phyloP scores from a whole-genome alignment of 495 filamentous ascomycete genomes.

The Neurospora sublineolata region DNA sequence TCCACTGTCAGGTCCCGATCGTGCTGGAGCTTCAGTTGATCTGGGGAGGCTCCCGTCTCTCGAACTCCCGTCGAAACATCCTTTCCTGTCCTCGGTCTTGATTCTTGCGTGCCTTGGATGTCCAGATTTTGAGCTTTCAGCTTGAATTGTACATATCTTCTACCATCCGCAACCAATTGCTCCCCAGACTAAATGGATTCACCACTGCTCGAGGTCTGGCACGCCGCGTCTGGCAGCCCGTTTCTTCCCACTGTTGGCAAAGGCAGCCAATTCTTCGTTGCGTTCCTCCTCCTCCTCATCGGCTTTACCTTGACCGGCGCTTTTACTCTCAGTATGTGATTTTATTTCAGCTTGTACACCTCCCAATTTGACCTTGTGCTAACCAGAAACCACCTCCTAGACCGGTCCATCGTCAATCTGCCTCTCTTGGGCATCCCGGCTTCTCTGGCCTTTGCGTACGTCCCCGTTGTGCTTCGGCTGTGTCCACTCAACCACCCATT shows the following conservation, averaged over 20 bases:
- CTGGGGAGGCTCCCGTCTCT: not conserved
- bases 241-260: slow-evolving; percentile 75
- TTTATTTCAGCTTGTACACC: not conserved
- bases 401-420: slow-evolving; percentile 73
- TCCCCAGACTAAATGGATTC: slow-evolving; percentile 41
- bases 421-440: slow-evolving; percentile 76
- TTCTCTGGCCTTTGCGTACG: slow-evolving; percentile 80
- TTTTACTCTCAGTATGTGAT: slow-evolving; percentile 69
- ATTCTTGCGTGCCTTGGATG: not conserved
- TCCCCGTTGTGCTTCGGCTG: slow-evolving; percentile 8
- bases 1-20: not conserved
- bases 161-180: not conserved
- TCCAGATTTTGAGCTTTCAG: not conserved
- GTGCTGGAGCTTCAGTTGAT: not conserved
- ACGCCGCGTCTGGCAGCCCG: slow-evolving; percentile 71
- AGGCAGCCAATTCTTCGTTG: slow-evolving; percentile 70
- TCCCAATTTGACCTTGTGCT: not conserved
- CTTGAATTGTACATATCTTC: not conserved
- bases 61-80: not conserved
- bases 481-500: not conserved
- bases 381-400: slow-evolving; percentile 32
- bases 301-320: slow-evolving; percentile 56
- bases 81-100: not conserved
- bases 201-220: slow-evolving; percentile 79
- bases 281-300: slow-evolving; percentile 61